These are phyloP conservation scores for Dysphania ambrosioides DNA, from an alignment of 148 eudicot genomes.

Conservation along the genomic window DNA sequence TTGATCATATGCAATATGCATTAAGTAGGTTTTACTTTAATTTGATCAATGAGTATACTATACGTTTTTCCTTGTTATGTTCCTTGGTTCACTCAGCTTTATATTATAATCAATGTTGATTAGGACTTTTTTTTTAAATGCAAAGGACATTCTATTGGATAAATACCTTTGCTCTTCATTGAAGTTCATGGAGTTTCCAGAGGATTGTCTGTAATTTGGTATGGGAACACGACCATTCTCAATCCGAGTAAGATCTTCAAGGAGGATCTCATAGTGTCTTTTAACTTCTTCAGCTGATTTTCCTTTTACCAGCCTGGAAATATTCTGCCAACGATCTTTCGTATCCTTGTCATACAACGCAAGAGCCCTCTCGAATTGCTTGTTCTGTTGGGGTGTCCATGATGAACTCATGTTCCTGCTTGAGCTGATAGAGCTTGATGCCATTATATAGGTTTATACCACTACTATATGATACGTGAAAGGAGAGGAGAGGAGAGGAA, in stretches of 20 bases:
- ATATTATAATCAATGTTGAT: background rate
- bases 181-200: slow-evolving; percentile 24
- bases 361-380: too few relatives aligned
- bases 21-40: background rate
- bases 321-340: slow-evolving; percentile 43
- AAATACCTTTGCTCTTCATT: slow-evolving; percentile 32
- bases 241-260: slow-evolving; percentile 35
- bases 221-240: slow-evolving; percentile 38
- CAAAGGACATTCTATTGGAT: background rate
- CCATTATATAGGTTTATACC: too few relatives aligned
- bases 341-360: too few relatives aligned
- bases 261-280: slow-evolving; percentile 42
- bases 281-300: slow-evolving; percentile 42
- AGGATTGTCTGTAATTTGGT: slow-evolving; percentile 32
- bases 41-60: background rate
- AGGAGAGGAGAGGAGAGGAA: too few relatives aligned
- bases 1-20: background rate
- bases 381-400: too few relatives aligned
- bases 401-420: too few relatives aligned
- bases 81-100: background rate
- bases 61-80: background rate
- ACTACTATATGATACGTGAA: too few relatives aligned
- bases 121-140: background rate
- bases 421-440: too few relatives aligned
- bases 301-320: slow-evolving; percentile 37